A percentile compares a stretch with the other conserved stretches of the same genome.
Evolutionary conservation across 108 stramenopile genomes (phyloP).

Genomic region (Pseudonitzschia multiseries): DNA sequence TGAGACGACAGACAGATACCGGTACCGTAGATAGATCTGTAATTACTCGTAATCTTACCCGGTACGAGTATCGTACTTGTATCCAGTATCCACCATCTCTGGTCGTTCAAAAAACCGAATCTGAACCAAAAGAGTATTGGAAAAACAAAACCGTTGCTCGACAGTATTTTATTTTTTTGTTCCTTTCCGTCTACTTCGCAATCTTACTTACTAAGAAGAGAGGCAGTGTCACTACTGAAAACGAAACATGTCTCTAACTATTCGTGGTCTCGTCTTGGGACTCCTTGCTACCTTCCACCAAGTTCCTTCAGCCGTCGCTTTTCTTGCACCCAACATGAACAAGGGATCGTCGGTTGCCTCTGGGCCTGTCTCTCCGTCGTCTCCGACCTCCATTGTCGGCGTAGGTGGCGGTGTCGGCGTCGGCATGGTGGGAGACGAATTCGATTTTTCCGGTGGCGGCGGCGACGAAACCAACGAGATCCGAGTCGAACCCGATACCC

Average conservation of each 20-base stretch:
- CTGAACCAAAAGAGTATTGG: too few relatives aligned
- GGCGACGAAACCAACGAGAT: conserved; percentile 23
- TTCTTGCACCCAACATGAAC: conserved; percentile 8
- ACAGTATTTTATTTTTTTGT: too few relatives aligned
- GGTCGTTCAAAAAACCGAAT: too few relatives aligned
- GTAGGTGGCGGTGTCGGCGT: too few relatives aligned
- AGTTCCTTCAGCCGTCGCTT: conserved; percentile 4
- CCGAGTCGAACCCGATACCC: conserved; percentile 61
- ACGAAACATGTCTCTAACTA: conserved; percentile 5
- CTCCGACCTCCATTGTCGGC: conserved; percentile 5
- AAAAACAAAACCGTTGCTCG: neutral
- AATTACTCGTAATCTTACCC: too few relatives aligned
- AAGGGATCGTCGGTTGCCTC: neutral
- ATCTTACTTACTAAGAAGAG: too few relatives aligned
- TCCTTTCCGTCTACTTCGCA: too few relatives aligned
- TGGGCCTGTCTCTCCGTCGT: too few relatives aligned
- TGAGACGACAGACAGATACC: too few relatives aligned
- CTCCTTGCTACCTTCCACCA: neutral
- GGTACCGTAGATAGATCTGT: too few relatives aligned
- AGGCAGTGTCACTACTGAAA: neutral
- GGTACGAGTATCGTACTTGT: too few relatives aligned
- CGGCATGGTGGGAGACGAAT: conserved; percentile 14
- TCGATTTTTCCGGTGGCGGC: neutral
- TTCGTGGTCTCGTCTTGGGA: conserved; percentile 12
- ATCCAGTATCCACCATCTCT: too few relatives aligned